Conservation (phyloP, 2,329 filamentous ascomycete genomes). For the Aspergillus calidoustus region DNA sequence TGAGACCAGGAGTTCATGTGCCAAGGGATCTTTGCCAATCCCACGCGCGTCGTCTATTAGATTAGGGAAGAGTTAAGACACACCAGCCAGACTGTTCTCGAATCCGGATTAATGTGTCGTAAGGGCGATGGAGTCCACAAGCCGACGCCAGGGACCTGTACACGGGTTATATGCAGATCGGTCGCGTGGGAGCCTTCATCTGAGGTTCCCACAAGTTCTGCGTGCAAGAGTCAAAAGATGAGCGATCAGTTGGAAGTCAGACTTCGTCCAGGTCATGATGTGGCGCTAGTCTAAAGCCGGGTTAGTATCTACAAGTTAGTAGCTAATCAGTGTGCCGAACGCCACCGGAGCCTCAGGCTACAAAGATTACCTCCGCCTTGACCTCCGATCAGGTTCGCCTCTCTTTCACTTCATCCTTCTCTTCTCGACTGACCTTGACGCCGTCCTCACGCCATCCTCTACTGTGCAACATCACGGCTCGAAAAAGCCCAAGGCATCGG, state of each 20-base stretch:
- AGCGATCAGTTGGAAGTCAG: neutral
- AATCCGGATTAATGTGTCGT: too few species aligned
- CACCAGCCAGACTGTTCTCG: too few species aligned
- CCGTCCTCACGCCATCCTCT: neutral
- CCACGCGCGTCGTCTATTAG: too few species aligned
- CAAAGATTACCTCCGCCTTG: conserved; percentile 1
- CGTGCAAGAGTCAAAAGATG: neutral
- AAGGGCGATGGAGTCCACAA: too few species aligned
- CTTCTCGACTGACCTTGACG: neutral
- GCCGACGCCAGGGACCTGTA: neutral
- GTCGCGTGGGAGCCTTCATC: neutral
- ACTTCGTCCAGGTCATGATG: conserved; percentile 6
- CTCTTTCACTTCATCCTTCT: neutral
- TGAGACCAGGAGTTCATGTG: too few species aligned
- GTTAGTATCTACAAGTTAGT: neutral
- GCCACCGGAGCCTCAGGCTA: conserved; percentile 32
- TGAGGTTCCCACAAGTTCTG: neutral
- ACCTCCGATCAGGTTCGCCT: conserved; percentile 7
- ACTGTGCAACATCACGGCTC: neutral
- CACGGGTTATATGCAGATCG: neutral
- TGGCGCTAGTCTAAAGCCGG: neutral
- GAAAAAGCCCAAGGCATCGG: neutral
- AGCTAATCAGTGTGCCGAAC: neutral
- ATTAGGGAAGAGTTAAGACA: too few species aligned
- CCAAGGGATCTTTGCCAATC: too few species aligned